phyloP scores from a whole-genome alignment of 2,329 filamentous ascomycete species.

The Aaosphaeria pasadenensis region DNA sequence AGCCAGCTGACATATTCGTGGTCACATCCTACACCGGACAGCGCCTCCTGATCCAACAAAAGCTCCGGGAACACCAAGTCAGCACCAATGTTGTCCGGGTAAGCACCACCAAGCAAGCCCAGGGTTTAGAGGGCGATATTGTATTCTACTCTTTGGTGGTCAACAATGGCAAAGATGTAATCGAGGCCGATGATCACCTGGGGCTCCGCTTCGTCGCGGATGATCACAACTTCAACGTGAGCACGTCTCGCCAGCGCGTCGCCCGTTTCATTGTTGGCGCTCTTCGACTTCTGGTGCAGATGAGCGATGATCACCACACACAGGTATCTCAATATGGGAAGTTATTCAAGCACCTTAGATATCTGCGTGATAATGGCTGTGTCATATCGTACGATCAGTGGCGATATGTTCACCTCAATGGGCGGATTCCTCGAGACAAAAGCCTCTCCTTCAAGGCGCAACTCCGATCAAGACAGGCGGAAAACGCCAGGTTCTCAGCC shows the following conservation, averaged over 20 bases:
- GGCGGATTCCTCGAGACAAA: background rate
- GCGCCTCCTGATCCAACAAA: background rate
- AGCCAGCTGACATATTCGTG: background rate
- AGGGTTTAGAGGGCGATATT: background rate
- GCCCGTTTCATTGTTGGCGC: background rate
- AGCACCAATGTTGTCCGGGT: background rate
- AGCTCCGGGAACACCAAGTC: background rate
- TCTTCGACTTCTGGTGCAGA: background rate
- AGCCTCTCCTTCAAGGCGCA: too few species aligned
- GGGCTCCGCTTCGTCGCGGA: background rate
- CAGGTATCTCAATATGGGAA: background rate
- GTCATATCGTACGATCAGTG: background rate
- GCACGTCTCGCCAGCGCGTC: background rate
- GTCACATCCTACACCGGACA: background rate
- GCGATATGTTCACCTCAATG: too few species aligned
- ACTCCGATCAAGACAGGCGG: too few species aligned
- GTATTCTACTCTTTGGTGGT: background rate
- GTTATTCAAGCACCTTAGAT: background rate
- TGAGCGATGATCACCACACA: background rate
- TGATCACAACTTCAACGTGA: background rate
- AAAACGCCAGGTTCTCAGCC: too few species aligned
- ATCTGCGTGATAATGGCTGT: background rate
- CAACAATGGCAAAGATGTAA: background rate
- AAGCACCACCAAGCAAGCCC: background rate
- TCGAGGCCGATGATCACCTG: background rate